Conservation (phyloP, 768 basidiomycete genomes). For the Suillus bovinus region DNA sequence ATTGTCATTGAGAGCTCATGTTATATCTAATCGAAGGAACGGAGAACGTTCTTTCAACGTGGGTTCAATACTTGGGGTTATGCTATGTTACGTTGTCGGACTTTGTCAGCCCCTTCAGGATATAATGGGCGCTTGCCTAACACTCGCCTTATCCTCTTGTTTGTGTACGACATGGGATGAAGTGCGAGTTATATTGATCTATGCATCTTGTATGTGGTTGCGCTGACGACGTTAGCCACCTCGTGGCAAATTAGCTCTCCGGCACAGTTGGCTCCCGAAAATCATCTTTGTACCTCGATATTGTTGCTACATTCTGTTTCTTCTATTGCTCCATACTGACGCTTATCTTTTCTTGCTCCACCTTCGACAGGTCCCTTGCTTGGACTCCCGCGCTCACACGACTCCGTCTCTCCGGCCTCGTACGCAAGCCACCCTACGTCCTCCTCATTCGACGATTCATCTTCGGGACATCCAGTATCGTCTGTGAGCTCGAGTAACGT, state of each 20-base stretch:
- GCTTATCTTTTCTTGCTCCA: neutral
- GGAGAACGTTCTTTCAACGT: neutral
- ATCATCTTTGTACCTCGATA: neutral
- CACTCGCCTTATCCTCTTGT: too few species aligned
- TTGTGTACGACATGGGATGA: neutral
- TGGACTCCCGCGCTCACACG: constrained; percentile 13
- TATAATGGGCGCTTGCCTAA: neutral
- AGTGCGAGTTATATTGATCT: neutral
- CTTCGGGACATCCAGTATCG: constrained; percentile 18
- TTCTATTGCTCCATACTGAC: constrained; percentile 15
- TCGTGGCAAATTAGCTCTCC: neutral
- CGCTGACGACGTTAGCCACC: neutral
- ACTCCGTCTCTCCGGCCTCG: constrained; percentile 25
- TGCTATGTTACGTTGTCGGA: neutral
- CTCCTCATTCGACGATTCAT: constrained; percentile 9
- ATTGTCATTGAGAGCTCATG: too few species aligned
- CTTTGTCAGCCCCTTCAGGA: neutral
- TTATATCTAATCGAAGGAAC: neutral
- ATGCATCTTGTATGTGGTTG: neutral
- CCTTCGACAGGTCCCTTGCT: constrained; percentile 15
- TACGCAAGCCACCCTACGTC: constrained; percentile 24
- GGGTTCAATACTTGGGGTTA: neutral
- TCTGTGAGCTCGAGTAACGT: constrained; percentile 2
- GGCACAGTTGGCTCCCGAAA: neutral
- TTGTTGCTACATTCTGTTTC: constrained; percentile 1